Percentiles rank a stretch among this genome's conserved stretches.
Conservation (phyloP, 148 eudicot species). For the Amaranthus palmeri region DNA sequence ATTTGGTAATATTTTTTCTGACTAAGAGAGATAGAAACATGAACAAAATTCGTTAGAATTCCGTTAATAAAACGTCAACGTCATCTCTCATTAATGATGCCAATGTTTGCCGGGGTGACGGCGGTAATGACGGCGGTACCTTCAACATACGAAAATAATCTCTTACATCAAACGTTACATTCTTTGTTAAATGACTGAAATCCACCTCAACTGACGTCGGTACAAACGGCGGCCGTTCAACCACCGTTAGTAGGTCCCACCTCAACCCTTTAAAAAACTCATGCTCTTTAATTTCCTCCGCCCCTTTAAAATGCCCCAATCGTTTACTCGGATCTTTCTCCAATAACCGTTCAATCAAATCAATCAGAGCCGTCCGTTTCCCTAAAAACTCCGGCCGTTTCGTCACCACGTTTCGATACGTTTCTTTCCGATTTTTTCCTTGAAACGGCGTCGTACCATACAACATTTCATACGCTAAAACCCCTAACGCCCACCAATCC, state of each 20-base stretch:
- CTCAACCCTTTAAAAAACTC: conserved; percentile 59
- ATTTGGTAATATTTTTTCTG: too few relatives aligned
- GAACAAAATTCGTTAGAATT: conserved; percentile 15
- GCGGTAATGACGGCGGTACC: conserved; percentile 28
- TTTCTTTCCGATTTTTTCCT: conserved; percentile 65
- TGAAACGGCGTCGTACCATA: conserved; percentile 82
- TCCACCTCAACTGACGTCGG: conserved; percentile 33
- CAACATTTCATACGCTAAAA: conserved; percentile 70
- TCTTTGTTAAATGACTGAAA: conserved; percentile 2
- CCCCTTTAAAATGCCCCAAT: conserved; percentile 58
- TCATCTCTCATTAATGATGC: conserved; percentile 15
- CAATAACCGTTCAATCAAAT: conserved; percentile 57
- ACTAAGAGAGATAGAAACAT: too few relatives aligned
- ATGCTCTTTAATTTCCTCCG: conserved; percentile 60
- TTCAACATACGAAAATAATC: conserved; percentile 48
- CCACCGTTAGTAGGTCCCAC: conserved; percentile 73
- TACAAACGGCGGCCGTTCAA: conserved; percentile 69
- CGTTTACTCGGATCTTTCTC: conserved; percentile 65
- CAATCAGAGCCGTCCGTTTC: conserved; percentile 41
- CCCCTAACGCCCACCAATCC: conserved; percentile 92
- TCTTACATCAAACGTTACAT: conserved; percentile 28
- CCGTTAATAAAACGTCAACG: conserved; percentile 35
- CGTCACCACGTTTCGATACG: conserved; percentile 48
- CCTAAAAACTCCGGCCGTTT: conserved; percentile 48
- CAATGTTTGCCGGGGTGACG: conserved; percentile 5